Percentiles rank a stretch among this genome's conserved stretches.
These are phyloP conservation scores for Diaporthe vexans DNA, from an alignment of 2,329 filamentous ascomycete genomes.

Conservation along the genomic window DNA sequence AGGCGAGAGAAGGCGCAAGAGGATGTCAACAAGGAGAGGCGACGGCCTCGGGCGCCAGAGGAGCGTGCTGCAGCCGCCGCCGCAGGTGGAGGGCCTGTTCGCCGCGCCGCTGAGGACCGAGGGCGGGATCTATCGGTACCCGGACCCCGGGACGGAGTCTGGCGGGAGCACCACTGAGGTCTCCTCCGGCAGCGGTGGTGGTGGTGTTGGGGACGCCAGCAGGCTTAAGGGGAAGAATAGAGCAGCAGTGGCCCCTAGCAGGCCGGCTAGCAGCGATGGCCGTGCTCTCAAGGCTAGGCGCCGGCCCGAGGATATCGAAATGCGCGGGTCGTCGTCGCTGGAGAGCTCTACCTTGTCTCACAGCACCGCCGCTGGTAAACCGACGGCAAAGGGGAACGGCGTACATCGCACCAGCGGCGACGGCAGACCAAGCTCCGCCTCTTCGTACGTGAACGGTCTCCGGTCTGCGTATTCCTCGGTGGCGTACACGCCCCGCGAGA, in stretches of 20 bases:
- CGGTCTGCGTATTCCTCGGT: constrained; percentile 51
- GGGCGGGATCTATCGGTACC: constrained; percentile 78
- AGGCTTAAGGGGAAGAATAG: neutral
- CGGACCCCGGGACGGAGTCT: constrained; percentile 68
- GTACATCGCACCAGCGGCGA: no score
- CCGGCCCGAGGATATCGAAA: constrained; percentile 55
- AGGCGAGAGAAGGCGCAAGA: constrained; percentile 34
- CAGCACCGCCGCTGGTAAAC: constrained; percentile 60
- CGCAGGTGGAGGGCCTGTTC: constrained; percentile 84
- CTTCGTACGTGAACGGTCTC: constrained; percentile 30
- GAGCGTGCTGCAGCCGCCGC: constrained; percentile 79
- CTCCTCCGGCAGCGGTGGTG: constrained; percentile 47
- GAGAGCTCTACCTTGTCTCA: constrained; percentile 73
- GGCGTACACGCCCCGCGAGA: constrained; percentile 75
- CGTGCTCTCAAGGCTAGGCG: constrained; percentile 51
- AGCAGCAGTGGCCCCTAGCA: neutral
- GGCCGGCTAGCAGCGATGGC: constrained; percentile 35
- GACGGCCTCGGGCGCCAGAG: constrained; percentile 60
- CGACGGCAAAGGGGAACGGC: constrained; percentile 45
- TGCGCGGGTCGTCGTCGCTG: constrained; percentile 63
- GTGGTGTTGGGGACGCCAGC: neutral
- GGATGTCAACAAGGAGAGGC: constrained; percentile 44
- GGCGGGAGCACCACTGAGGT: constrained; percentile 62
- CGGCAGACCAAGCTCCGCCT: neutral
- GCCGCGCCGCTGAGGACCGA: constrained; percentile 77